Evolutionary conservation across 371 early-diverging fungal species (phyloP).

Genomic region (Fennellomyces sp.): DNA sequence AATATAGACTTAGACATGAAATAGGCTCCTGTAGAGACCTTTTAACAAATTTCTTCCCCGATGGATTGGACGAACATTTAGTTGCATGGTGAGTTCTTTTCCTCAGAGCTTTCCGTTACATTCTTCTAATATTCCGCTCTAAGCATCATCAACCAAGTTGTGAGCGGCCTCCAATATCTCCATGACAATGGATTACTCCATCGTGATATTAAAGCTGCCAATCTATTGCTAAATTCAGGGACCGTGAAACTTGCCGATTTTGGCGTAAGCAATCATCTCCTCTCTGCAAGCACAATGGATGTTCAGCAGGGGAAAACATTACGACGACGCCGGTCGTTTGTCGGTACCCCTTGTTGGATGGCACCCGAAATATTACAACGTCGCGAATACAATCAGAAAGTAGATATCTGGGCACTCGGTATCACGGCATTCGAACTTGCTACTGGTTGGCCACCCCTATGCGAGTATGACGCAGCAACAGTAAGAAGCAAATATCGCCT

Average conservation of each 20-base stretch:
- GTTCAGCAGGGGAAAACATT: not conserved
- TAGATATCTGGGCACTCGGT: conserved; percentile 92
- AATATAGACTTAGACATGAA: not conserved
- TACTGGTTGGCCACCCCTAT: conserved; percentile 91
- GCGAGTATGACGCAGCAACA: conserved; percentile 86
- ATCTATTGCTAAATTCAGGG: conserved; percentile 77
- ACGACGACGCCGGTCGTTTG: conserved; percentile 40
- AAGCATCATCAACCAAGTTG: conserved; percentile 83
- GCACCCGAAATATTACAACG: conserved; percentile 89
- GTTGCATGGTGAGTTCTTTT: conserved; percentile 30
- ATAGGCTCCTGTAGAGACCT: conserved; percentile 48
- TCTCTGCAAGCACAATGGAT: conserved; percentile 1
- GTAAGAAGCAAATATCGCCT: conserved; percentile 20
- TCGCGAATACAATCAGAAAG: conserved; percentile 73
- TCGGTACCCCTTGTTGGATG: conserved; percentile 93
- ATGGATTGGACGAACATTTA: conserved; percentile 38
- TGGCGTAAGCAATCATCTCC: conserved; percentile 43
- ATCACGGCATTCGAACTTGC: conserved; percentile 96
- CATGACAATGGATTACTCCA: conserved; percentile 93
- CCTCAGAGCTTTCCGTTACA: too few species aligned
- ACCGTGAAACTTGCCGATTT: conserved; percentile 50
- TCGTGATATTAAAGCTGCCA: conserved; percentile 94
- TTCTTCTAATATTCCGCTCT: not conserved
- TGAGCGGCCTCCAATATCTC: conserved; percentile 87
- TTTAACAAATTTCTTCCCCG: conserved; percentile 18